Evolutionary conservation across 441 rosid genomes (phyloP).

Genomic region (Euphorbia celastroides): DNA sequence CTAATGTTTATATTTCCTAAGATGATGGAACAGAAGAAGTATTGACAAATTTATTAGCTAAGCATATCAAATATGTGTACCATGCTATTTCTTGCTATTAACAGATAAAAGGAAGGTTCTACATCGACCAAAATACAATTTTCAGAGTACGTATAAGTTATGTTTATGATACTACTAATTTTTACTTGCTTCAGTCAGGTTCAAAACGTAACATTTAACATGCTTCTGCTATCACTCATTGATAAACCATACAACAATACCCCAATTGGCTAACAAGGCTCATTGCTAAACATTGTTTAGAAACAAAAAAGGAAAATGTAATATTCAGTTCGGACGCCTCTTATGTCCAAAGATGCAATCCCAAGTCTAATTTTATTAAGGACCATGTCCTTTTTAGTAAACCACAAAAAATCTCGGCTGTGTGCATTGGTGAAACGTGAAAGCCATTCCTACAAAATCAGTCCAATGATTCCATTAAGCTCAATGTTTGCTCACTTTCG

Average conservation of each 20-base stretch:
- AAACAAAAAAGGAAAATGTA: background rate
- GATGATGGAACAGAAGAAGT: background rate
- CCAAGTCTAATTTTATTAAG: background rate
- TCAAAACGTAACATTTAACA: background rate
- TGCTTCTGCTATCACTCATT: background rate
- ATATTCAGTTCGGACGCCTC: too few relatives aligned
- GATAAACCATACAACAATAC: background rate
- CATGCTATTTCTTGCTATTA: background rate
- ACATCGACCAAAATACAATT: background rate
- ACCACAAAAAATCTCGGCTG: background rate
- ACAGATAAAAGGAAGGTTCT: background rate
- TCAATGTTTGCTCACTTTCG: background rate
- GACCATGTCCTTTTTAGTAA: background rate
- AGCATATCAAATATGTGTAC: background rate
- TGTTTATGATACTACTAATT: background rate
- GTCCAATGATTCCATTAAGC: background rate
- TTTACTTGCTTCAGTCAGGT: background rate
- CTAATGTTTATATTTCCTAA: conserved; percentile 4
- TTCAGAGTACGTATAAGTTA: background rate
- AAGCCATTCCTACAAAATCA: background rate
- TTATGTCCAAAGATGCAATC: background rate
- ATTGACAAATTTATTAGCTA: background rate
- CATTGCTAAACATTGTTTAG: too few relatives aligned
- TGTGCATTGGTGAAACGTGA: background rate
- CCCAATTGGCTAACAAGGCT: too few relatives aligned